Evolutionary conservation across 345 rosid genomes (phyloP).

Genomic region (Angophora floribunda): DNA sequence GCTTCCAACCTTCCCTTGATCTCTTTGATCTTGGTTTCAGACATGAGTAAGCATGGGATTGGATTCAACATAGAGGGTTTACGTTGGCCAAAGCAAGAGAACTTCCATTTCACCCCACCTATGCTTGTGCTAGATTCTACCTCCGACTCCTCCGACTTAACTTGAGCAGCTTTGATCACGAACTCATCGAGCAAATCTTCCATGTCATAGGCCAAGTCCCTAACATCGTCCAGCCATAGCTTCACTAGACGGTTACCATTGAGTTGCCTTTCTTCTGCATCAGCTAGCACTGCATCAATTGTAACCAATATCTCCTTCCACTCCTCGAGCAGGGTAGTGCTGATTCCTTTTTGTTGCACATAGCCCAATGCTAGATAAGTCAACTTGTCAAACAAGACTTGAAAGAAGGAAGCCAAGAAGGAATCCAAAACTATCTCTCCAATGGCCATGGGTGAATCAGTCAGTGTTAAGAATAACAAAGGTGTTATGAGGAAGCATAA

Average conservation of each 20-base stretch:
- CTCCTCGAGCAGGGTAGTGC: accelerated
- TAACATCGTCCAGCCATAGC: neutral
- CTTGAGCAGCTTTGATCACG: neutral
- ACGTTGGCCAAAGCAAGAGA: neutral
- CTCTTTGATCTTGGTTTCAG: too few relatives aligned
- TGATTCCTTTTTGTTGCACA: neutral
- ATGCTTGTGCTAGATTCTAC: neutral
- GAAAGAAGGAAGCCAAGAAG: neutral
- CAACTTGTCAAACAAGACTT: neutral
- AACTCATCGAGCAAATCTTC: neutral
- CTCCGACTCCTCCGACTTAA: neutral
- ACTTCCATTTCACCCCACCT: neutral
- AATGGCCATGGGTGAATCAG: neutral
- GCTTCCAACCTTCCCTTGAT: too few relatives aligned
- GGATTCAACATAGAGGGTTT: neutral
- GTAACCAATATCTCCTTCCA: neutral
- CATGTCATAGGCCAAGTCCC: neutral
- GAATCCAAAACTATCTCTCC: neutral
- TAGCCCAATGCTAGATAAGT: neutral
- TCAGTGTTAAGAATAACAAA: too few relatives aligned
- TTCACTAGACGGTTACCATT: neutral
- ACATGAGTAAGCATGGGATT: neutral
- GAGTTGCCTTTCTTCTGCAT: neutral
- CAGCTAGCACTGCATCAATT: neutral
- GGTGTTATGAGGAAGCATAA: too few relatives aligned